A percentile compares a stretch with the other conserved stretches of the same genome.
Evolutionary conservation across 805 yeast species (phyloP).

Genomic region (Saccharomycopsis malanga): DNA sequence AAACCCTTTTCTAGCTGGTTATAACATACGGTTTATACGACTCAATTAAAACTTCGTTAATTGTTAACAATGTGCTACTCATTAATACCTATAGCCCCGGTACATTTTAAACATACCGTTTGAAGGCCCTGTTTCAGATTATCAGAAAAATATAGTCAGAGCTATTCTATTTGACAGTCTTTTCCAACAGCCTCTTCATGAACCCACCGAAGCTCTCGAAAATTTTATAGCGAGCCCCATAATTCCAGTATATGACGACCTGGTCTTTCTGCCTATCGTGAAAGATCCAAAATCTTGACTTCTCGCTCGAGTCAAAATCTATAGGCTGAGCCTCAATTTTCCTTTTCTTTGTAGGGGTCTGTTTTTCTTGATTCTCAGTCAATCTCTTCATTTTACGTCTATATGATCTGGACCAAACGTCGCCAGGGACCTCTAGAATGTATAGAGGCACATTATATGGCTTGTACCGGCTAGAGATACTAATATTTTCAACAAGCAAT

Average conservation of each 20-base stretch:
- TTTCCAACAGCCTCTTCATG: constrained; percentile 1
- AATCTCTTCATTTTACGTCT: constrained; percentile 10
- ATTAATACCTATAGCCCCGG: no score
- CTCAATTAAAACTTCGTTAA: no score
- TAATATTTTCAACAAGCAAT: background rate
- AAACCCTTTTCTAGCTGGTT: no score
- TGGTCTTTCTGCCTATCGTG: background rate
- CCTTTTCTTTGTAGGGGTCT: constrained; percentile 2
- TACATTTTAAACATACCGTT: no score
- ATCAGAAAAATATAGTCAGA: no score
- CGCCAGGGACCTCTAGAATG: constrained; percentile 13
- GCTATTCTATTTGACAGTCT: background rate
- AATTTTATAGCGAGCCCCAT: constrained; percentile 9
- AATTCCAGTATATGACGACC: constrained; percentile 17
- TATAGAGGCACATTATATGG: no score
- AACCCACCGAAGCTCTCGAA: constrained; percentile 21
- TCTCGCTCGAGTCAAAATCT: background rate
- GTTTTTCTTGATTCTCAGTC: background rate
- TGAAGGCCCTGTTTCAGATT: no score
- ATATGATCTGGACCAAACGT: constrained; percentile 21
- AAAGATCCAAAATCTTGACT: background rate
- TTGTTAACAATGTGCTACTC: no score
- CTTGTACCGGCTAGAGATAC: no score
- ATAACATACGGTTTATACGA: no score
- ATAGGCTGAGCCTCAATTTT: background rate